Conservation (phyloP, 2,329 filamentous ascomycete genomes). For the Pseudocercospora macadamiae region DNA sequence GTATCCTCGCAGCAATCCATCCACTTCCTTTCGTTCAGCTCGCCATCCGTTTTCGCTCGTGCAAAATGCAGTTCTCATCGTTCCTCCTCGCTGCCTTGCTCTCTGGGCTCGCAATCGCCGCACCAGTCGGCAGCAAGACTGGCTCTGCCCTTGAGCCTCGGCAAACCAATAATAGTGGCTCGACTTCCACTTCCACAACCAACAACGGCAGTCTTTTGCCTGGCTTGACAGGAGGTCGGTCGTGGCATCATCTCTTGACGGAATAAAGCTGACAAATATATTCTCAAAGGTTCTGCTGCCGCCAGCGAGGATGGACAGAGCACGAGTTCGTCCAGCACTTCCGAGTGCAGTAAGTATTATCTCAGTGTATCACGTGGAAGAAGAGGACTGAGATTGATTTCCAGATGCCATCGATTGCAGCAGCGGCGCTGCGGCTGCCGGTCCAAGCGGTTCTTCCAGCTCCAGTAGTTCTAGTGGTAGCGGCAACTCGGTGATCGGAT, state of each 20-base stretch:
- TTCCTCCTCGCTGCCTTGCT: neutral
- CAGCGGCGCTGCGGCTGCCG: neutral
- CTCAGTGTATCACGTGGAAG: neutral
- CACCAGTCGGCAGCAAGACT: constrained; percentile 5
- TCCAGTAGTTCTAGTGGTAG: constrained; percentile 2
- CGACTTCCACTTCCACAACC: neutral
- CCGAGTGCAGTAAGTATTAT: neutral
- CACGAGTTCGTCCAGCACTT: constrained; percentile 4
- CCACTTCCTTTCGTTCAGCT: neutral
- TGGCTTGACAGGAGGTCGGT: neutral
- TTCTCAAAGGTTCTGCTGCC: neutral
- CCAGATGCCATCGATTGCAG: neutral
- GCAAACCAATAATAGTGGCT: neutral
- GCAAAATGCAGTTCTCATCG: constrained; percentile 1
- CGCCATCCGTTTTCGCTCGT: neutral
- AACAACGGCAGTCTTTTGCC: neutral
- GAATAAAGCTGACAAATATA: neutral
- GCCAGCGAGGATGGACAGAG: neutral
- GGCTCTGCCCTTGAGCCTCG: neutral
- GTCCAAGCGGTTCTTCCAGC: neutral
- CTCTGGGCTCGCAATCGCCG: neutral
- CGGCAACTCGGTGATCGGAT: neutral
- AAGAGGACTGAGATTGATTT: neutral
- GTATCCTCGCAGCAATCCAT: neutral
- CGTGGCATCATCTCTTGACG: neutral